phyloP scores from a whole-genome alignment of 768 basidiomycete genomes.

The Boletus rubescentipes region DNA sequence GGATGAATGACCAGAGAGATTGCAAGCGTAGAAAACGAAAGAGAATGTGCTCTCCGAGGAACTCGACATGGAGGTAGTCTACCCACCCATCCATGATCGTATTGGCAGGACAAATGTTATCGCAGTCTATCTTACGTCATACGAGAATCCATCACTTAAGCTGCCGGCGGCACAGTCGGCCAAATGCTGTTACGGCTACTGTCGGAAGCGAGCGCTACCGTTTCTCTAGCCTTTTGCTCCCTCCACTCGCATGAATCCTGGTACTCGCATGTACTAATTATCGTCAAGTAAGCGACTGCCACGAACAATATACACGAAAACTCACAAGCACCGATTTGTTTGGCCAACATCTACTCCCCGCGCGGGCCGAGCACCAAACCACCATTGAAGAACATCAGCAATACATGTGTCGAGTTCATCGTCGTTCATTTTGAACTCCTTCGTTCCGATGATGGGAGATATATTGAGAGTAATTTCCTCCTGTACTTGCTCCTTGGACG shows the following conservation, averaged over 20 bases:
- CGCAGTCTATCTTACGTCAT: conserved; percentile 12
- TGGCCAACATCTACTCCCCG: conserved; percentile 66
- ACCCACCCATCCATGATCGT: conserved; percentile 46
- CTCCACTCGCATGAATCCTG: conserved; percentile 79
- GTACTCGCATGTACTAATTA: conserved; percentile 69
- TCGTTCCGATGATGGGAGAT: conserved; percentile 62
- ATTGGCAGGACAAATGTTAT: neutral
- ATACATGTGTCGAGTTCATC: conserved; percentile 53
- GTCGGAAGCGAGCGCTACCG: neutral
- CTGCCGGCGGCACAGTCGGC: neutral
- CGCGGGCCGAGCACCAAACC: conserved; percentile 68
- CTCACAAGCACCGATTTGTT: conserved; percentile 66
- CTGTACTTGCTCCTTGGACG: neutral
- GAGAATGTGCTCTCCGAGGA: conserved; percentile 47
- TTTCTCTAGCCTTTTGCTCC: conserved; percentile 45
- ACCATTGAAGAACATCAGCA: conserved; percentile 61
- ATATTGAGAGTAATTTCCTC: neutral
- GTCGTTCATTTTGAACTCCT: conserved; percentile 56
- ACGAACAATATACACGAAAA: conserved; percentile 9
- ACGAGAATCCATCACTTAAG: no score
- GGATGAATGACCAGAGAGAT: conserved; percentile 48
- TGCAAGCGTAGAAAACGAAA: conserved; percentile 42
- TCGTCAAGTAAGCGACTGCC: neutral
- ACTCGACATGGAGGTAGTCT: conserved; percentile 43
- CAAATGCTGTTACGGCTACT: neutral